Evolutionary conservation across 441 rosid genomes (phyloP).

Genomic region (Viola pubescens): DNA sequence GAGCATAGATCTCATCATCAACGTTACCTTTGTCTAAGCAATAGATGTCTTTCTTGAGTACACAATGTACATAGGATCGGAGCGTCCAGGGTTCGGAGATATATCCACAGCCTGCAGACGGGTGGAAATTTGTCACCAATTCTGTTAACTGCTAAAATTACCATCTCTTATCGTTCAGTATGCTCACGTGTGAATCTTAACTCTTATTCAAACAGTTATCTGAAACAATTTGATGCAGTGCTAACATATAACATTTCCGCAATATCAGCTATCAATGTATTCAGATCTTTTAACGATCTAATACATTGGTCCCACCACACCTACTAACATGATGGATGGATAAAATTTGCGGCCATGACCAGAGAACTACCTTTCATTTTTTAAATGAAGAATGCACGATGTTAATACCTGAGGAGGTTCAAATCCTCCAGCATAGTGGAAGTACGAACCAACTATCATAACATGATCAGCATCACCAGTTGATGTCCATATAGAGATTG

Average conservation of each 20-base stretch:
- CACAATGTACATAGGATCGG: conserved; percentile 82
- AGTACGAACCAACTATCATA: conserved; percentile 79
- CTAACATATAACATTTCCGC: too few relatives aligned
- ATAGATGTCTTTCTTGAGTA: conserved; percentile 57
- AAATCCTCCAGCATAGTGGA: conserved; percentile 87
- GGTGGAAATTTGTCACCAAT: not conserved
- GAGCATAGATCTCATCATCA: not conserved
- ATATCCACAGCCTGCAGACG: conserved; percentile 71
- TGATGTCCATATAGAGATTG: conserved; percentile 92
- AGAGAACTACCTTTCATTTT: not conserved
- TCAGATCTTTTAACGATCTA: too few relatives aligned
- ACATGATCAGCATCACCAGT: conserved; percentile 82
- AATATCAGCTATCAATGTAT: too few relatives aligned
- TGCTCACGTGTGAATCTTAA: not conserved
- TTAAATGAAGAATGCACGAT: not conserved
- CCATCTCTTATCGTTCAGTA: not conserved
- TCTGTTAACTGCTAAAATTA: not conserved
- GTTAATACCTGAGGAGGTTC: conserved; percentile 77
- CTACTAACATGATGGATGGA: too few relatives aligned
- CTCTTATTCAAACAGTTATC: too few relatives aligned
- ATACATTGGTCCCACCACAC: too few relatives aligned
- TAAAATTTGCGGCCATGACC: not conserved
- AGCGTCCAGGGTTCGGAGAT: conserved; percentile 81
- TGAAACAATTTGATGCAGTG: too few relatives aligned
- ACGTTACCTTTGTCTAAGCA: conserved; percentile 24